Base-by-base conservation (phyloP, 2,329 filamentous ascomycete genomes). In the Aureobasidium sp. region DNA sequence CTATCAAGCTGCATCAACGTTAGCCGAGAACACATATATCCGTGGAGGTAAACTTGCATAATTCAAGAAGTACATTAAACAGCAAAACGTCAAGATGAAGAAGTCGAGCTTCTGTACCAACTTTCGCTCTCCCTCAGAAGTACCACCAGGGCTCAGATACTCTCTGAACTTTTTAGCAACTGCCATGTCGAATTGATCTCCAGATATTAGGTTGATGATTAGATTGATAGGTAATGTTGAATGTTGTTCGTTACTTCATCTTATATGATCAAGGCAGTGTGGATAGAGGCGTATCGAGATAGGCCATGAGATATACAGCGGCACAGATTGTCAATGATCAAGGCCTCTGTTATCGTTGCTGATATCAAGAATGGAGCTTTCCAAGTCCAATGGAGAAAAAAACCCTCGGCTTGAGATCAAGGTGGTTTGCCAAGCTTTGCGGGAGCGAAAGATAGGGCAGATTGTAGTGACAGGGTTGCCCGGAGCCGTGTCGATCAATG, bases 101-200 rank as follows among this genome's bases (percentile, higher is more conserved):
- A 66, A 69, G 54, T 73, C 70, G 35, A 71, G 67, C 64, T 71
- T 71, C 44, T 76, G 77, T 6, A 86, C 73, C 33, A 85, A 71
- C 63, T 74, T 76, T 35, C 72, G 70, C 66, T 79, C 77, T 15
- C 71, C 73, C 14, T 71, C 69, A 17, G 70, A 69, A 54, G 66
- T 68, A 42, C 74, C 71, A 7, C 70, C 70, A 40, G 73, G 71
- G 12, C 70, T 69, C 35, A 75, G 60, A 62, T 76, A 75, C 7
- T 62, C 53, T 50, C 40, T 61, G 17, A 64, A 48, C 12, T 37
- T 62, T 5, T 17, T 40, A 31, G n/a, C 44, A 22, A 31, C 31
- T 14, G 56, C 56, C 56, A 59, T 59, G 1, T 24, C 17, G 31
- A 19, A 11, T 31, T 24, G 17, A 27, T 42, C 6, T 17, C 22